Evolutionary conservation across 148 eudicot species (phyloP).

Genomic region (Rhododendron mucronatum): DNA sequence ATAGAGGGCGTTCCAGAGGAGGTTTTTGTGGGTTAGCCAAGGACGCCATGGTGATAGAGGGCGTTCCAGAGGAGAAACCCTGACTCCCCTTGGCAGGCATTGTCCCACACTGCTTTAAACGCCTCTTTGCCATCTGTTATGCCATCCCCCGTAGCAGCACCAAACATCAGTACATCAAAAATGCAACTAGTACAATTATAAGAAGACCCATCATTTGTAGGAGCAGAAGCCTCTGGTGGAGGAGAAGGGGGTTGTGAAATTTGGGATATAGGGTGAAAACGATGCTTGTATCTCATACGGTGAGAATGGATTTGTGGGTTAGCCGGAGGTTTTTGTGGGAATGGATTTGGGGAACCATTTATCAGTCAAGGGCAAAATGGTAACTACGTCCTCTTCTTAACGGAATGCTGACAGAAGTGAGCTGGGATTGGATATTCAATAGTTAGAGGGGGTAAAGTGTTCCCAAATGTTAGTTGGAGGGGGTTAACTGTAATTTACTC

Average conservation of each 20-base stretch:
- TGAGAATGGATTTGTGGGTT: conserved; percentile 24
- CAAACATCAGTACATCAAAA: conserved; percentile 54
- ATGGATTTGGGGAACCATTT: too few relatives aligned
- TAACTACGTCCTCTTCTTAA: too few relatives aligned
- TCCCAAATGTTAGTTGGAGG: too few relatives aligned
- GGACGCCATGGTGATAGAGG: too few relatives aligned
- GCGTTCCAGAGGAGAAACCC: conserved; percentile 24
- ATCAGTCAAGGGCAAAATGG: too few relatives aligned
- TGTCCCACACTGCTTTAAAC: conserved; percentile 69
- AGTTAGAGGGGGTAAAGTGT: too few relatives aligned
- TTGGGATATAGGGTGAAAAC: conserved; percentile 22
- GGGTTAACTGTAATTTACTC: too few relatives aligned
- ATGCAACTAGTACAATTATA: conserved; percentile 11
- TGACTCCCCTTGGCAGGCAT: conserved; percentile 53
- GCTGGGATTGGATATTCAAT: too few relatives aligned
- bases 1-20: too few relatives aligned
- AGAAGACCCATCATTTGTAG: not conserved
- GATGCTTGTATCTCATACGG: conserved; percentile 34
- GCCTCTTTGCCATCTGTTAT: conserved; percentile 60
- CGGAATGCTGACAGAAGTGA: too few relatives aligned
- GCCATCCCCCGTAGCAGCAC: conserved; percentile 58
- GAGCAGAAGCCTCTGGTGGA: conserved; percentile 15
- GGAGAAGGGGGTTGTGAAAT: conserved; percentile 36
- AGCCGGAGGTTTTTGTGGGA: too few relatives aligned
- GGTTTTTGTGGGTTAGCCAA: too few relatives aligned